Evolutionary conservation across 352 stramenopile genomes (phyloP), one percentile per base, ranked within the genome.

Genomic region (Phytophthora pisi): DNA sequence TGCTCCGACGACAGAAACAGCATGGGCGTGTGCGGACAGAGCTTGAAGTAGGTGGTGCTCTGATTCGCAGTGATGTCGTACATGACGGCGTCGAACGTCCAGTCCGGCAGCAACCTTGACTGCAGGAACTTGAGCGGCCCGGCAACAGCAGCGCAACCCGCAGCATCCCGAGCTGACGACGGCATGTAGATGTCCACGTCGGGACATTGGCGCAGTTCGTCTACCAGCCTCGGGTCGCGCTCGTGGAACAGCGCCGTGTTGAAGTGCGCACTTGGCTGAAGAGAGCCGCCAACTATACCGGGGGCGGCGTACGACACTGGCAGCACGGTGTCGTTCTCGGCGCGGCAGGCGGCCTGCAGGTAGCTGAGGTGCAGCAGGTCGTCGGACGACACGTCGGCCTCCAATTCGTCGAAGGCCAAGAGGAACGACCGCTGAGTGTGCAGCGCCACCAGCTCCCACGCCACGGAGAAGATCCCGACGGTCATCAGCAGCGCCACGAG

Each of bases 121-220:
- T 75, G 52, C 16, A 79, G 50, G 55, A 74, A 74, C 57, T 67
- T 74, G 18, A 74, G 56, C 3, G 67, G 56, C 10, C 67, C 67
- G 40, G 26, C 88, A 60, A 70, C 84, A 81, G 72, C 86, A 86
- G 53, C 81, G 79, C 64, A 87, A 51, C 54, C 62, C 57, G 31
- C 77, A 51, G 43, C 81, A 49, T 36, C 67, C 70, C 43, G 53
- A 28, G 18, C 45, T 4, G 55, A 46, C 1, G 49, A 47, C 24
- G 84, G 81, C 6, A 90, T 47, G 71, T 82, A 92, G 55, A 92
- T 81, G 26, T 92, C 84, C 20, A 90, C 72, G 53, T 88, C 81
- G 0, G 77, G 68, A 49, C 84, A 91, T 43, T 76, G 56, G 8
- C 69, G 61, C 24, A 92, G 64, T 42, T 77, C 70, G 4, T 81